phyloP scores from a whole-genome alignment of 2,329 filamentous ascomycete genomes.

The Elsinoe perseae region DNA sequence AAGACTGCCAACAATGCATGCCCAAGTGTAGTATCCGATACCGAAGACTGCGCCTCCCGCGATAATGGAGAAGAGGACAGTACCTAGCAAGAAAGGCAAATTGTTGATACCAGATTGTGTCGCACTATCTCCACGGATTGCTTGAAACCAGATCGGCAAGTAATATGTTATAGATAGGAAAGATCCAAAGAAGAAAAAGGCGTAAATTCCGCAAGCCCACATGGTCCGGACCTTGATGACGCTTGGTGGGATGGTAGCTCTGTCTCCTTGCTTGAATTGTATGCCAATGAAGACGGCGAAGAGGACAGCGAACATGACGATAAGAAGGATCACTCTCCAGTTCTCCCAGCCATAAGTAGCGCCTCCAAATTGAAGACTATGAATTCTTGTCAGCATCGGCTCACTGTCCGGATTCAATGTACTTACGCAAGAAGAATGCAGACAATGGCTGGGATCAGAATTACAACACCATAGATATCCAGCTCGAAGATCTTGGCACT shows the following conservation, averaged over 20 bases:
- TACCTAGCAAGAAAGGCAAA: constrained; percentile 30
- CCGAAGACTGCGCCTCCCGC: constrained; percentile 19
- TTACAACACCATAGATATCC: constrained; percentile 40
- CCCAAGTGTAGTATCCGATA: constrained; percentile 14
- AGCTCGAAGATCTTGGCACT: constrained; percentile 35
- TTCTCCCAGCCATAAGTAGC: constrained; percentile 29
- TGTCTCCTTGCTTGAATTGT: constrained; percentile 29
- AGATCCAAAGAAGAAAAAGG: constrained; percentile 24
- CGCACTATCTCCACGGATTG: constrained; percentile 29
- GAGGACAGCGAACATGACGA: constrained; percentile 25
- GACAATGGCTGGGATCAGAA: constrained; percentile 42
- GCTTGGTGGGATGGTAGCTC: constrained; percentile 31
- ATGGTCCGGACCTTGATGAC: constrained; percentile 29
- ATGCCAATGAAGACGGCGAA: constrained; percentile 30
- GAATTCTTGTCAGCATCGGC: neutral
- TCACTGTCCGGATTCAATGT: constrained; percentile 31
- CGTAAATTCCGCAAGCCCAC: constrained; percentile 24
- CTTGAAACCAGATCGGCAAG: constrained; percentile 36
- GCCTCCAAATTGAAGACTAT: constrained; percentile 30
- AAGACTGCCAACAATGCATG: constrained; percentile 21
- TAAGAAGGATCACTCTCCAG: constrained; percentile 27
- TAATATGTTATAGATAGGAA: constrained; percentile 27
- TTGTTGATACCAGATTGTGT: constrained; percentile 33
- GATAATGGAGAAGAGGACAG: constrained; percentile 20
- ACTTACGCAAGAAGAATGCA: constrained; percentile 39